Evolutionary conservation across 768 basidiomycete species (phyloP), one percentile per base, ranked within the genome.

Genomic region (Kwoniella dejecticola): DNA sequence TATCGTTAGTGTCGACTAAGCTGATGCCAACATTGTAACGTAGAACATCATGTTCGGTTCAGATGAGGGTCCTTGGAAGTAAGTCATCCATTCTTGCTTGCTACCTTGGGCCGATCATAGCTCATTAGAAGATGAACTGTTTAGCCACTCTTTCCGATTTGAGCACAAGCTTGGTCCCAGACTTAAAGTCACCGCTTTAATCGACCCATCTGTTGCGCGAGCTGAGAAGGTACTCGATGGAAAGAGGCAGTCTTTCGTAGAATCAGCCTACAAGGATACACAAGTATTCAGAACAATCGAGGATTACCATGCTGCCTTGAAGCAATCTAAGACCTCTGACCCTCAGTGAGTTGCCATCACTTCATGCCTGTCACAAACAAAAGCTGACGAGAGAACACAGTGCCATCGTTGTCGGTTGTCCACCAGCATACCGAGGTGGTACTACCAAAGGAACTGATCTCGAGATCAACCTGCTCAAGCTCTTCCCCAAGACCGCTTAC

Each of bases 11-110:
- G 5, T 11, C 8, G 36, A 17, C 17, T 38, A 17, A 27, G 27
- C 52, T 36, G 60, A 61, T 66, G 56, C 60, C 40, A 41, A 21
- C 19, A 30, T 30, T 19, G 40, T 21, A 7, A 11, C 23, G 29
- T 52, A 78, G 77, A 95, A 96, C 81, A 94, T 97, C 81, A 96
- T 96, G 92, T 98, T 98, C 76, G 94, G 93, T 86, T 77, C 72
- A n/a, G 77, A 77, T 33, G 77, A 77, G 61, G 76, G 79, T 44
- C 75, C 76, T 41, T 79, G 76, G 76, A 77, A 77, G 76, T 76
- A 58, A 70, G 76, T 31, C 13, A 45, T n/a, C 12, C 24, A 15
- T 27, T 26, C 33, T 12, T 27, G 4, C 7, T 48, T 12, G 5
- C 42, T 21, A 6, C 49, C 23, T 31, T 27, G 21, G 10, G 23